Percentiles rank a stretch among this genome's conserved stretches.
These are phyloP conservation scores for Obba rivulosa DNA, from an alignment of 768 basidiomycete species.

Conservation along the genomic window DNA sequence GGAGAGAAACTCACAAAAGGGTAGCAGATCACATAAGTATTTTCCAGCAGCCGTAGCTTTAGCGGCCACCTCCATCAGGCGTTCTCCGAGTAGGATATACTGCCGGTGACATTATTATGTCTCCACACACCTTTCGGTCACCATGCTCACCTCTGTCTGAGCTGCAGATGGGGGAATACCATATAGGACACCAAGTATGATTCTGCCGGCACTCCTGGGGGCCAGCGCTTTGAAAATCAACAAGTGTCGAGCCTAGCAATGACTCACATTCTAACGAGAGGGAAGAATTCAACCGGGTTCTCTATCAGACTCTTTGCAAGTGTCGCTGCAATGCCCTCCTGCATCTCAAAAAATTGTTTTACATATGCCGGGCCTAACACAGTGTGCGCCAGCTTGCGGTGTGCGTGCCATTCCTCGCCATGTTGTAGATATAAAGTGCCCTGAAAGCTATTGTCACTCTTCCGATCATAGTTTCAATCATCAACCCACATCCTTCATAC, in stretches of 20 bases:
- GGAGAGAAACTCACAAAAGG: conserved; percentile 4
- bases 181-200: conserved; percentile 9
- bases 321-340: conserved; percentile 21
- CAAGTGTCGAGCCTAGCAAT: too few species aligned
- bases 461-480: too few species aligned
- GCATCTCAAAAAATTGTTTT: conserved; percentile 26
- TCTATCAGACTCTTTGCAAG: conserved; percentile 7
- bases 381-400: conserved; percentile 24
- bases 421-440: conserved; percentile 21
- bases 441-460: conserved; percentile 5
- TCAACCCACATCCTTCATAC: conserved; percentile 12
- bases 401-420: conserved; percentile 17
- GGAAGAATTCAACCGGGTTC: conserved; percentile 4
- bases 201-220: conserved; percentile 1
- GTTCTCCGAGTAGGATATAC: conserved; percentile 34
- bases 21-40: conserved; percentile 31
- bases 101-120: conserved; percentile 23
- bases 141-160: conserved; percentile 3
- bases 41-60: conserved; percentile 32
- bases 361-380: conserved; percentile 26
- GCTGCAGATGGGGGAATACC: conserved; percentile 3
- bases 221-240: not conserved
- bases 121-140: not conserved
- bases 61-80: conserved; percentile 27
- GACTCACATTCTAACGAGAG: conserved; percentile 8